Conservation (phyloP, 2,329 filamentous ascomycete species). For the Colletotrichum destructivum region DNA sequence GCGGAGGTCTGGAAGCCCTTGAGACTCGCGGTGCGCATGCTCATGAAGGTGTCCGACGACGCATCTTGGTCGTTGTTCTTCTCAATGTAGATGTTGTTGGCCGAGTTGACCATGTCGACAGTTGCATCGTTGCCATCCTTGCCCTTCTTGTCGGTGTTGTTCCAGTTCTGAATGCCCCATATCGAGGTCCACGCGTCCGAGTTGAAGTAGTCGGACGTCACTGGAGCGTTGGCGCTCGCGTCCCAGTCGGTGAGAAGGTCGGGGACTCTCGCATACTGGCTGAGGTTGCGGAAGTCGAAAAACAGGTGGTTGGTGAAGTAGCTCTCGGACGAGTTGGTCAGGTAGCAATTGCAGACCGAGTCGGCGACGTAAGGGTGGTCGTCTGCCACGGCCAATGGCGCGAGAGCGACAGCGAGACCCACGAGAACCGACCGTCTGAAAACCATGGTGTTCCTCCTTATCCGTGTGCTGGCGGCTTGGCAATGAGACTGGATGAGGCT, state of each 20-base stretch:
- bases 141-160: conserved; percentile 50
- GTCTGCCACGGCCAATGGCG: conserved; percentile 27
- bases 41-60: conserved; percentile 61
- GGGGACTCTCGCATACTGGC: conserved; percentile 56
- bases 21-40: conserved; percentile 63
- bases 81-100: conserved; percentile 64
- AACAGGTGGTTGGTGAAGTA: conserved; percentile 65
- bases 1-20: conserved; percentile 62
- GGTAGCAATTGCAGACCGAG: conserved; percentile 62
- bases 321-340: conserved; percentile 61
- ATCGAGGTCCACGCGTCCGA: conserved; percentile 52
- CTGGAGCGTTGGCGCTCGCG: conserved; percentile 48
- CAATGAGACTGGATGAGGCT: conserved; percentile 8
- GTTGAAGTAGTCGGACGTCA: conserved; percentile 58
- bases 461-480: conserved; percentile 7
- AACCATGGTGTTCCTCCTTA: conserved; percentile 21
- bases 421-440: conserved; percentile 45
- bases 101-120: conserved; percentile 58
- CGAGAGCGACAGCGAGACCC: conserved; percentile 30
- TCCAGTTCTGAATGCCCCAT: conserved; percentile 59
- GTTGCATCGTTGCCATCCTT: conserved; percentile 47
- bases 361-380: conserved; percentile 48
- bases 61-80: conserved; percentile 52
- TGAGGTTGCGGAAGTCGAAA: conserved; percentile 64
- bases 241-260: conserved; percentile 49